A percentile compares a stretch with the other conserved stretches of the same genome.
Conservation (phyloP, 2,329 filamentous ascomycete species). For the Verticillium alfalfae region DNA sequence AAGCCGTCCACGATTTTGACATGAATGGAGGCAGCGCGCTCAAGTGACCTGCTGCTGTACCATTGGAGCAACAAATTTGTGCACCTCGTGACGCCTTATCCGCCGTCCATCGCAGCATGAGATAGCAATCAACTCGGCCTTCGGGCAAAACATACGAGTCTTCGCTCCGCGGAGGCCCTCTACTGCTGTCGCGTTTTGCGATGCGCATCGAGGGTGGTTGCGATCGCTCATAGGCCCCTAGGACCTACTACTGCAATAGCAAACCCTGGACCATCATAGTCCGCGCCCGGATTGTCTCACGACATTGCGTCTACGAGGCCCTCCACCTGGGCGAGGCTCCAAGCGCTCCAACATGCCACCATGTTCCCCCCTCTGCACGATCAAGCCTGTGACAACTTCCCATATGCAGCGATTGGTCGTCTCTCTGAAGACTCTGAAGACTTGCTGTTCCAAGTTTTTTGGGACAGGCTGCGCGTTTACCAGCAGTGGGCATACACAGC, state of each 20-base stretch:
- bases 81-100: background rate
- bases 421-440: too few relatives aligned
- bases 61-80: background rate
- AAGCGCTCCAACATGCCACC: constrained; percentile 39
- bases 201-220: constrained; percentile 10
- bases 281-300: constrained; percentile 35
- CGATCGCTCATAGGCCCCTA: constrained; percentile 1
- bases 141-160: constrained; percentile 6
- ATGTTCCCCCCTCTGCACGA: background rate
- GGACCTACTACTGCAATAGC: constrained; percentile 33
- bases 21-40: background rate
- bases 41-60: background rate
- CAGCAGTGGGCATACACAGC: background rate
- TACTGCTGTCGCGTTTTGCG: constrained; percentile 11
- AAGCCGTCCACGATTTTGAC: background rate
- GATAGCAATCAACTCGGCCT: background rate
- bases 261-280: constrained; percentile 46
- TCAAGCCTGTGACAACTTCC: too few relatives aligned
- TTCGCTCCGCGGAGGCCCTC: constrained; percentile 8
- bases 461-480: background rate
- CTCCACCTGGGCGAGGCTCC: constrained; percentile 46
- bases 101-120: background rate
- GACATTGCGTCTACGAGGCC: background rate
- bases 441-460: too few relatives aligned
- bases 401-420: too few relatives aligned